Evolutionary conservation across 306 rosid species (phyloP).

Genomic region (Vachellia pachyceras): DNA sequence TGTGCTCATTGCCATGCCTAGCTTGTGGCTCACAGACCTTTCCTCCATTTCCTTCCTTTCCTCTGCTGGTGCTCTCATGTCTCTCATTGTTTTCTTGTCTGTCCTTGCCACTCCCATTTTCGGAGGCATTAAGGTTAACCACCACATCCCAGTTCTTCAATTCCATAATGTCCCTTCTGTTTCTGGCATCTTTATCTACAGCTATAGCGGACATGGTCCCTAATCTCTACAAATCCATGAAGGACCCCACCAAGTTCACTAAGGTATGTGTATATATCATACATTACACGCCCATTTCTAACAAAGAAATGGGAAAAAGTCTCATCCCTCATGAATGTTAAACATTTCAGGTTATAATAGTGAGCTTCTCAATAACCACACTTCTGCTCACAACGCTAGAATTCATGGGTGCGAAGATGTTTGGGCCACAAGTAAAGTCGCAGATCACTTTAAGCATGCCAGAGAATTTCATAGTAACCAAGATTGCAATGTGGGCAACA

Average conservation of each 20-base stretch:
- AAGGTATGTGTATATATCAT: slow-evolving; percentile 48
- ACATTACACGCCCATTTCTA: not conserved
- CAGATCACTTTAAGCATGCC: slow-evolving; percentile 86
- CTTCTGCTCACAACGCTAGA: slow-evolving; percentile 48
- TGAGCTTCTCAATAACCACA: slow-evolving; percentile 69
- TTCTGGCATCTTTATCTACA: slow-evolving; percentile 67
- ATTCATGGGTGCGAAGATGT: slow-evolving; percentile 74
- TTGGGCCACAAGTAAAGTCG: slow-evolving; percentile 60
- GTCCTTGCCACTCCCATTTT: slow-evolving; percentile 60
- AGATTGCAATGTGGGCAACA: slow-evolving; percentile 75
- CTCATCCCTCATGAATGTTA: not conserved
- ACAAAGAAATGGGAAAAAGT: too few relatives aligned
- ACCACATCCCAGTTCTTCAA: slow-evolving; percentile 53
- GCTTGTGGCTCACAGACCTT: slow-evolving; percentile 68
- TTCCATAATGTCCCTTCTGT: slow-evolving; percentile 64
- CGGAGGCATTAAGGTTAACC: slow-evolving; percentile 52
- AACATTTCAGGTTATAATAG: slow-evolving; percentile 57
- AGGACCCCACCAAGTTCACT: slow-evolving; percentile 77
- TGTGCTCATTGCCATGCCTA: slow-evolving; percentile 61
- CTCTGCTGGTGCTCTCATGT: slow-evolving; percentile 65
- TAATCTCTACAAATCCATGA: slow-evolving; percentile 71
- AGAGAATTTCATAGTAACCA: slow-evolving; percentile 45
- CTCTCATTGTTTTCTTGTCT: slow-evolving; percentile 54
- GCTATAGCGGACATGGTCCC: slow-evolving; percentile 85
- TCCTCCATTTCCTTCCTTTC: slow-evolving; percentile 79